These are phyloP conservation scores for Suillus americanus DNA, from an alignment of 768 basidiomycete species.

Conservation along the genomic window DNA sequence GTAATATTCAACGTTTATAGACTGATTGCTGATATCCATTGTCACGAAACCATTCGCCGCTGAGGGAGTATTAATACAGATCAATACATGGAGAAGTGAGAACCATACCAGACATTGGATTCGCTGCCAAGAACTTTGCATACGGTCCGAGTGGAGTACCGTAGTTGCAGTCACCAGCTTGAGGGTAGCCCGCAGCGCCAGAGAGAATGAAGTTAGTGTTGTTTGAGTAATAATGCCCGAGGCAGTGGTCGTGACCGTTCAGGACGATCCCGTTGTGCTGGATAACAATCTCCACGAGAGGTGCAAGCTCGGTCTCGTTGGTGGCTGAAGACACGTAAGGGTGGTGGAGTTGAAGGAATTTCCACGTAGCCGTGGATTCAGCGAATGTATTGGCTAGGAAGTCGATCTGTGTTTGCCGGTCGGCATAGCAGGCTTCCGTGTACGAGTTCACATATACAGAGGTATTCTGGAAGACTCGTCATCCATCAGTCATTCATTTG, in stretches of 20 bases:
- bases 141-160: background rate
- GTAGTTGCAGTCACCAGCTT: background rate
- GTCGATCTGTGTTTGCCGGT: background rate
- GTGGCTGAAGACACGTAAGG: background rate
- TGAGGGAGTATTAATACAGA: background rate
- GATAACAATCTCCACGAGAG: background rate
- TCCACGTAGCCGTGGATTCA: background rate
- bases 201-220: slow-evolving; percentile 2
- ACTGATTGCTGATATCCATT: background rate
- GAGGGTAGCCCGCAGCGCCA: slow-evolving; percentile 3
- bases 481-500: background rate
- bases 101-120: background rate
- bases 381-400: background rate
- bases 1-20: background rate
- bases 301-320: background rate
- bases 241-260: slow-evolving; percentile 2
- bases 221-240: background rate
- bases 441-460: slow-evolving; percentile 2
- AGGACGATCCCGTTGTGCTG: background rate
- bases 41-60: slow-evolving; percentile 3
- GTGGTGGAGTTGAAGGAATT: slow-evolving; percentile 1
- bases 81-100: background rate
- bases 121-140: background rate
- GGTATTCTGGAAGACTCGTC: background rate
- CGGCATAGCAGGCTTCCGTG: slow-evolving; percentile 1